Evolutionary conservation across 2,329 filamentous ascomycete species (phyloP).

Genomic region (Cladosporium sp.): DNA sequence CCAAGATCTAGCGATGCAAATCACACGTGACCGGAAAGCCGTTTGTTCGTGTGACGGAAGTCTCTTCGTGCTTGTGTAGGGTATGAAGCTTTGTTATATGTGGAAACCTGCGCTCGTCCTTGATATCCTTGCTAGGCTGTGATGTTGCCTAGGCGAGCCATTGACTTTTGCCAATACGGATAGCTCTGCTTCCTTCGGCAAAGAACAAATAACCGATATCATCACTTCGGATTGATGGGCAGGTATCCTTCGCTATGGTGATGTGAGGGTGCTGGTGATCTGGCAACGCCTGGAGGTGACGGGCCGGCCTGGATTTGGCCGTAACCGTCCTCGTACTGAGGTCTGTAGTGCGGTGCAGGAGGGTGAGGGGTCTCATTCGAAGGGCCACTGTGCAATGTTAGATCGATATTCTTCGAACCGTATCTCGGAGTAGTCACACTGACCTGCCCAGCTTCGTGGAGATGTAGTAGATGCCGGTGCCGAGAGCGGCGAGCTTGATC

Average conservation of each 20-base stretch:
- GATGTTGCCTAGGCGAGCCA: background rate
- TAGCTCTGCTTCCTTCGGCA: background rate
- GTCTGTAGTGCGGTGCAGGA: background rate
- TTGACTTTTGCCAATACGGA: background rate
- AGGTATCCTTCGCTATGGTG: background rate
- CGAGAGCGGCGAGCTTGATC: background rate
- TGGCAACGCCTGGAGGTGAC: background rate
- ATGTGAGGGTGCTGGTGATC: background rate
- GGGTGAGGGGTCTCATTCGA: background rate
- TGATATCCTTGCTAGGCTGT: background rate
- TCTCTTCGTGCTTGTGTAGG: background rate
- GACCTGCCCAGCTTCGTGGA: background rate
- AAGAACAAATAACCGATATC: background rate
- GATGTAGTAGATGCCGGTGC: background rate
- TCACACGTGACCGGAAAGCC: background rate
- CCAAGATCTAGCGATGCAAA: background rate
- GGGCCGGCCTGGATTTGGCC: background rate
- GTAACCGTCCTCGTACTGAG: background rate
- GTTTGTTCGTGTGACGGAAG: background rate
- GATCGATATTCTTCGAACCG: background rate
- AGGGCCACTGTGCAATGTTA: background rate
- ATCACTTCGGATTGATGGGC: background rate
- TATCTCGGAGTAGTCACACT: background rate
- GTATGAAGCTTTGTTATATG: background rate
- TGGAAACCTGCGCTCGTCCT: background rate